Conservation (phyloP, 768 basidiomycete genomes). For the Leccinum olivaceopallidum region DNA sequence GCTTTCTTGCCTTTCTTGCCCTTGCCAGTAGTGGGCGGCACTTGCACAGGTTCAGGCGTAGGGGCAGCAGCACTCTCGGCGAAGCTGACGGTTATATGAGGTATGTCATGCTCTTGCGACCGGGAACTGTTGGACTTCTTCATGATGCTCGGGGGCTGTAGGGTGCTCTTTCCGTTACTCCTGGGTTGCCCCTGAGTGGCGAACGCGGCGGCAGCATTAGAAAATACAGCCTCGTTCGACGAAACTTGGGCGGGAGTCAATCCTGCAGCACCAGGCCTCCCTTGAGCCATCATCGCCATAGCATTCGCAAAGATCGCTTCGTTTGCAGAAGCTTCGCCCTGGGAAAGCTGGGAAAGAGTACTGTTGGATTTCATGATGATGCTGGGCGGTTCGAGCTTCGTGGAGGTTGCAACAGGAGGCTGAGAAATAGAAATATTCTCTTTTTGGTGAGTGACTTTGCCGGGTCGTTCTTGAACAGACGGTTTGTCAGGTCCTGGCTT, state of each 20-base stretch:
- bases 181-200: slow-evolving; percentile 12
- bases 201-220: slow-evolving; percentile 22
- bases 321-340: slow-evolving; percentile 26
- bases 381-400: slow-evolving; percentile 24
- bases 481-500: slow-evolving; percentile 18
- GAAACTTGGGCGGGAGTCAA: slow-evolving; percentile 23
- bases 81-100: slow-evolving; percentile 30
- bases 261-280: slow-evolving; percentile 4
- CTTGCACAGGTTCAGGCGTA: slow-evolving; percentile 13
- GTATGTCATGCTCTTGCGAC: slow-evolving; percentile 28
- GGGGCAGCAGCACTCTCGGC: slow-evolving; percentile 8
- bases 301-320: slow-evolving; percentile 30
- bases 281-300: slow-evolving; percentile 22
- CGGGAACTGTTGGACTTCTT: slow-evolving; percentile 31
- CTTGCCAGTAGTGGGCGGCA: slow-evolving; percentile 11
- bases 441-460: slow-evolving; percentile 27
- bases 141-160: slow-evolving; percentile 24
- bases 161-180: slow-evolving; percentile 5
- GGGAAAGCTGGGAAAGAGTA: slow-evolving; percentile 28
- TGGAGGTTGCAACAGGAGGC: slow-evolving; percentile 4
- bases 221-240: slow-evolving; percentile 27
- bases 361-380: slow-evolving; percentile 30
- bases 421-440: slow-evolving; percentile 25
- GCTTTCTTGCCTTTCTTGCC: slow-evolving; percentile 31
- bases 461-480: slow-evolving; percentile 12